Evolutionary conservation across 2,329 filamentous ascomycete genomes (phyloP).

Genomic region (Penicillium nordicum): DNA sequence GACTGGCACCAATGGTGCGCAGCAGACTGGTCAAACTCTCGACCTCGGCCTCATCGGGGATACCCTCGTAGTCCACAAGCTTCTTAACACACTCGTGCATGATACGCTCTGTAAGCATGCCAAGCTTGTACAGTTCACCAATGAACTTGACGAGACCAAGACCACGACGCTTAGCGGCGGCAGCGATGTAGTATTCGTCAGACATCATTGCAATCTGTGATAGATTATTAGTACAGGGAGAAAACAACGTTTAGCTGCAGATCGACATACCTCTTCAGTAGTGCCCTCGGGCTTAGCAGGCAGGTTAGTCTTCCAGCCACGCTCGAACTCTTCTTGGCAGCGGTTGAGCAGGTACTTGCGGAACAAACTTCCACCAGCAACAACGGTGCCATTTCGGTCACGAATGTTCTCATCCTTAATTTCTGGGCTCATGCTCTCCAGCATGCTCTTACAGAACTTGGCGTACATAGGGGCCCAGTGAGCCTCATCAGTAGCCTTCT

Average conservation of each 20-base stretch:
- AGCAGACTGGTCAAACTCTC: slow-evolving; percentile 93
- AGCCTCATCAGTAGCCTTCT: slow-evolving; percentile 97
- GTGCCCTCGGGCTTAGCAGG: slow-evolving; percentile 72
- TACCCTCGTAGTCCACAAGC: slow-evolving; percentile 88
- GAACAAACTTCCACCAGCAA: slow-evolving; percentile 91
- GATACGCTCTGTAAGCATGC: slow-evolving; percentile 97
- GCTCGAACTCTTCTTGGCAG: slow-evolving; percentile 98
- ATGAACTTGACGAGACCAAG: slow-evolving; percentile 99
- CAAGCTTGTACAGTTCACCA: slow-evolving; percentile 96
- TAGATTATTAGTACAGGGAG: neutral
- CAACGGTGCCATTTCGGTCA: slow-evolving; percentile 83
- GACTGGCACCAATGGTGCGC: slow-evolving; percentile 82
- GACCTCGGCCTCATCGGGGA: slow-evolving; percentile 92
- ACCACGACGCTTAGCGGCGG: slow-evolving; percentile 91
- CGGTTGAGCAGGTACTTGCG: slow-evolving; percentile 97
- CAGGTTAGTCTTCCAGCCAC: slow-evolving; percentile 89
- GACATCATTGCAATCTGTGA: slow-evolving; percentile 68
- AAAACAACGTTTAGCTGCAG: neutral
- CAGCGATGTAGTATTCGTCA: slow-evolving; percentile 92
- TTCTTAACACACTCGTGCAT: slow-evolving; percentile 99
- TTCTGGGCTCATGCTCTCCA: slow-evolving; percentile 89
- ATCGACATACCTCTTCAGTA: slow-evolving; percentile 53
- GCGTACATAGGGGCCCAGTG: slow-evolving; percentile 99
- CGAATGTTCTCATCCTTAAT: slow-evolving; percentile 94
- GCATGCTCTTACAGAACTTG: slow-evolving; percentile 96